Evolutionary conservation across 768 basidiomycete genomes (phyloP), one percentile per base, ranked within the genome.

Genomic region (Trametes villosa): DNA sequence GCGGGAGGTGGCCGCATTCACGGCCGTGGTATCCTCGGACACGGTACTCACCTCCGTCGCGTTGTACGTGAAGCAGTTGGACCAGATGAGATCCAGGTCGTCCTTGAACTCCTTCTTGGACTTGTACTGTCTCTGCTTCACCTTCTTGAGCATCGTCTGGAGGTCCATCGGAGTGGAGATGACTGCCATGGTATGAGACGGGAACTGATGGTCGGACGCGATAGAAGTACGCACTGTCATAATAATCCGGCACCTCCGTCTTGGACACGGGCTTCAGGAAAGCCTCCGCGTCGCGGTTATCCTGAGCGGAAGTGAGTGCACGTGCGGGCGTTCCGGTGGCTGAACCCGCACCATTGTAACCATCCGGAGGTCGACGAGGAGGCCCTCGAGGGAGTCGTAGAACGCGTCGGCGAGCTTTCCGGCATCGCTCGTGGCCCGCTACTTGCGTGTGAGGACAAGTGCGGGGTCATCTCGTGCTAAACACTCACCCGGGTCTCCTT

Each of bases 81-180:
- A 86, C 97, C 97, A 99, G 66, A 99, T 98, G 62, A 98, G 84
- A 66, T 96, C 92, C 42, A 99, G 79, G 76, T 99, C 97, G 60
- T 92, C 89, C 64, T 89, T 89, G 75, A 99, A 98, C 68, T 96
- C 92, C 64, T 86, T 81, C 77, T 98, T 98, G 30, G 88, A 92
- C 76, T 96, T 95, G 83, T 97, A 98, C 48, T 86, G 83, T 72
- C 91, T 92, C 59, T 83, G 79, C 78, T 97, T 98, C 71, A 98
- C 90, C 76, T 96, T 96, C 82, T 88, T 94, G 52, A 89, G 81
- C 84, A 99, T 91, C 0, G 95, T 91, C 62, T 87, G 87, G 44
- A 98, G 80, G 78, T 99, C 97, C 97, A 99, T 99, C 5, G 97
- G 95, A 63, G 87, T 87, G 56, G 88, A 77, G 73, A 99, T 97